Evolutionary conservation across 2,329 filamentous ascomycete species (phyloP).

Genomic region (Cryphonectria japonica): DNA sequence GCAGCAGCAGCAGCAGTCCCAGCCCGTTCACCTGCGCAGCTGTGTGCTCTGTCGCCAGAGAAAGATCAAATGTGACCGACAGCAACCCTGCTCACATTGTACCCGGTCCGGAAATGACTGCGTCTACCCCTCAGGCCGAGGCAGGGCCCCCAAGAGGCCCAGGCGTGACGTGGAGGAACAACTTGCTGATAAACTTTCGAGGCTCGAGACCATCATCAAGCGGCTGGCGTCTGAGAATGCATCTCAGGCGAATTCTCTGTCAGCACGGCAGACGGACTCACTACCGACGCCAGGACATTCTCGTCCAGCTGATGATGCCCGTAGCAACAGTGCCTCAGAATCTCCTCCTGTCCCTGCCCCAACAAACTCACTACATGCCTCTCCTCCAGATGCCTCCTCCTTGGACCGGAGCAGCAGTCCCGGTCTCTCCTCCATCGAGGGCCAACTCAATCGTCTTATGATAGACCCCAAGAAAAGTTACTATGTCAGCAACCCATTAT

Average conservation of each 20-base stretch:
- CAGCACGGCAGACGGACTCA: not conserved
- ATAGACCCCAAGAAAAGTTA: conserved; percentile 29
- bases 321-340: not conserved
- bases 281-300: not conserved
- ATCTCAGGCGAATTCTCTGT: not conserved
- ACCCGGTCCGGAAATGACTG: conserved; percentile 22
- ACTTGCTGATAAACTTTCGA: conserved; percentile 25
- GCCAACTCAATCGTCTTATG: conserved; percentile 24
- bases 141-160: conserved; percentile 30
- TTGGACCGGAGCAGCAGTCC: not conserved
- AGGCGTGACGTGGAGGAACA: conserved; percentile 19
- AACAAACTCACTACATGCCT: not conserved
- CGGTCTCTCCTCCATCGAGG: conserved; percentile 11
- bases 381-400: not conserved
- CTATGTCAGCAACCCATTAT: conserved; percentile 30
- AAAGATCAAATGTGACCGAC: conserved; percentile 27
- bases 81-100: conserved; percentile 24
- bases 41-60: conserved; percentile 27
- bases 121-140: conserved; percentile 28
- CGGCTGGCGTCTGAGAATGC: conserved; percentile 14
- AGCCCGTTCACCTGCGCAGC: conserved; percentile 13
- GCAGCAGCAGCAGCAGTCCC: not conserved
- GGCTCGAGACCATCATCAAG: conserved; percentile 26
- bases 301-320: not conserved
- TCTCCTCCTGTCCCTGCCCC: no score